Percentiles rank a stretch among this genome's conserved stretches.
These are phyloP conservation scores for Hippophae tibetana DNA, from an alignment of 306 rosid genomes.

Conservation along the genomic window DNA sequence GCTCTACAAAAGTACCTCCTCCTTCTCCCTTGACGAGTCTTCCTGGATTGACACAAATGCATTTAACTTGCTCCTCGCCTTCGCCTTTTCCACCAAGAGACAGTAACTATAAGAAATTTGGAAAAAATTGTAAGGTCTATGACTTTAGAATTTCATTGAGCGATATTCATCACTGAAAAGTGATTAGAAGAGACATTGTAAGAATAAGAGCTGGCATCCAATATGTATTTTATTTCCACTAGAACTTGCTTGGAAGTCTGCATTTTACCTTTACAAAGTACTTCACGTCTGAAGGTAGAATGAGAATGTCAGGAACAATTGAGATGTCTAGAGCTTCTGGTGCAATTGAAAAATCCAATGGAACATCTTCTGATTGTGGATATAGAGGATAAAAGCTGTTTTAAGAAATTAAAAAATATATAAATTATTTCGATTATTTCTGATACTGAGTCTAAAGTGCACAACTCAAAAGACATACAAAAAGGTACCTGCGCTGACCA, in stretches of 20 bases:
- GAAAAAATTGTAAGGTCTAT: background rate
- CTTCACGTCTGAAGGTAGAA: constrained; percentile 85
- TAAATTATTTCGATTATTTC: constrained; percentile 8
- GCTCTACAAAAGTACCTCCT: constrained; percentile 88
- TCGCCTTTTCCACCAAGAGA: constrained; percentile 38
- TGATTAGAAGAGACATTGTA: background rate
- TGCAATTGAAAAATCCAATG: constrained; percentile 78
- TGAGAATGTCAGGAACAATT: constrained; percentile 65
- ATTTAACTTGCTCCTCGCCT: constrained; percentile 33
- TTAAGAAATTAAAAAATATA: constrained; percentile 4
- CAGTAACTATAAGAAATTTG: constrained; percentile 36
- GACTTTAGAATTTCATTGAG: background rate
- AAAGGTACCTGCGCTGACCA: constrained; percentile 52
- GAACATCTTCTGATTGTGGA: constrained; percentile 80
- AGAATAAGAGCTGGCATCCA: background rate
- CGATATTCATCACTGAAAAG: background rate
- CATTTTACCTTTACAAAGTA: constrained; percentile 62
- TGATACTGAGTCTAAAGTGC: constrained; percentile 10
- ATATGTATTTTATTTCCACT: background rate
- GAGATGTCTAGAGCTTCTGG: constrained; percentile 75
- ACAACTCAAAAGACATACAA: constrained; percentile 1
- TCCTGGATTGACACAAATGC: constrained; percentile 84
- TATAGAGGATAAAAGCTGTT: constrained; percentile 88
- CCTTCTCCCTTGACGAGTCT: constrained; percentile 92
- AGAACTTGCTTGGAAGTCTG: background rate